These are phyloP conservation scores for Pleurotus pulmonarius DNA, from an alignment of 768 basidiomycete species.

Conservation along the genomic window DNA sequence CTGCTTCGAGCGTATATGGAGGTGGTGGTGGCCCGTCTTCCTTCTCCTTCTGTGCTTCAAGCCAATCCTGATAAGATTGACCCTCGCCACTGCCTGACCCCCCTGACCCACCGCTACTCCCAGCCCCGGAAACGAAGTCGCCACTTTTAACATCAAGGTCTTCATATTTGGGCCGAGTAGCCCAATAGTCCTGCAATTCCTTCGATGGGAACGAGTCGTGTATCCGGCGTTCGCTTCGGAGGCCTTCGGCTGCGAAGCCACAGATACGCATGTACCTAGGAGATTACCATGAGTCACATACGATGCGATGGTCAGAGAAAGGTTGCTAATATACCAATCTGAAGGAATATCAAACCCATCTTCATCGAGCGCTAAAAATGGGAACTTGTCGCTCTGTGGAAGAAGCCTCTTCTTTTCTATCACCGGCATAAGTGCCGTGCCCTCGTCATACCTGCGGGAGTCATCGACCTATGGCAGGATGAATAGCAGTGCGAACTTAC, in stretches of 20 bases:
- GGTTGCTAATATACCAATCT: slow-evolving; percentile 63
- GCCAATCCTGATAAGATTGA: slow-evolving; percentile 47
- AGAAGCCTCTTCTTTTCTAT: slow-evolving; percentile 54
- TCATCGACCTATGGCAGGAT: background rate
- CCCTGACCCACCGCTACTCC: slow-evolving; percentile 12
- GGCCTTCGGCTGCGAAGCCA: slow-evolving; percentile 65
- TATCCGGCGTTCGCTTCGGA: slow-evolving; percentile 62
- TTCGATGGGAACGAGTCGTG: slow-evolving; percentile 64
- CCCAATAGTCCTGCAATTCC: slow-evolving; percentile 75
- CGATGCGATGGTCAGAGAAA: slow-evolving; percentile 2
- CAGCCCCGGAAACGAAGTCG: slow-evolving; percentile 19
- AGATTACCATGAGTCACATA: background rate
- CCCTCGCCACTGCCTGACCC: slow-evolving; percentile 14
- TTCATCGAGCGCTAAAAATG: slow-evolving; percentile 70
- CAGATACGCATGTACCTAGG: slow-evolving; percentile 74
- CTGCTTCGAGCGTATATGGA: slow-evolving; percentile 60
- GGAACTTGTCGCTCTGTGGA: slow-evolving; percentile 55
- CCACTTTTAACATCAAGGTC: slow-evolving; percentile 25
- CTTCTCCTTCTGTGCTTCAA: slow-evolving; percentile 36
- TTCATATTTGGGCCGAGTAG: slow-evolving; percentile 56
- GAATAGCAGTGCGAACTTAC: slow-evolving; percentile 28
- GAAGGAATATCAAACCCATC: slow-evolving; percentile 75
- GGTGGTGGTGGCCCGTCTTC: slow-evolving; percentile 61
- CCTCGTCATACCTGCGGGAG: slow-evolving; percentile 68
- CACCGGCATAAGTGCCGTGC: slow-evolving; percentile 78